Conservation (phyloP, 495 filamentous ascomycete genomes). For the Daldinia childiae region DNA sequence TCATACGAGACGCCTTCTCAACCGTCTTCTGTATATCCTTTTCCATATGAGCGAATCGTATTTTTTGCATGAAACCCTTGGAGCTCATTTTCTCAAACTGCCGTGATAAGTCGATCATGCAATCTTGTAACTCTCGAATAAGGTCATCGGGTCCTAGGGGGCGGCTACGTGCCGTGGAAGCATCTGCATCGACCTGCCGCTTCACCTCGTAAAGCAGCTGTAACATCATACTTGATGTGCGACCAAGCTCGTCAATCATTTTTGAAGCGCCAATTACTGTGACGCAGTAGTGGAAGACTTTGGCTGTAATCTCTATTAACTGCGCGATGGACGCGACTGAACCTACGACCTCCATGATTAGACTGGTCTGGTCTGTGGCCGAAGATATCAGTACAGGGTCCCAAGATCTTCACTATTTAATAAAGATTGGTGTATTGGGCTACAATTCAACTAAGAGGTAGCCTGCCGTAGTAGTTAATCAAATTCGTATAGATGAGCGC, state of each 20-base stretch:
- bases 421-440: background rate
- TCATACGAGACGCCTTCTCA: conserved; percentile 31
- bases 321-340: conserved; percentile 38
- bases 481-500: background rate
- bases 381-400: background rate
- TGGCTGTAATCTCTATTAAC: conserved; percentile 29
- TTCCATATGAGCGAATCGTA: conserved; percentile 31
- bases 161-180: background rate
- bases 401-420: background rate
- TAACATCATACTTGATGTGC: conserved; percentile 30
- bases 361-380: background rate
- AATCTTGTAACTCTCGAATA: conserved; percentile 21
- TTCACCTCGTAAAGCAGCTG: conserved; percentile 35
- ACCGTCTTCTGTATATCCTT: conserved; percentile 39
- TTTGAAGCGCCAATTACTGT: conserved; percentile 28
- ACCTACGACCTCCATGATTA: conserved; percentile 31
- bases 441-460: background rate
- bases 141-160: conserved; percentile 26
- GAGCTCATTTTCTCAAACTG: conserved; percentile 31
- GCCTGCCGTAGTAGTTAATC: background rate
- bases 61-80: conserved; percentile 18
- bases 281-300: conserved; percentile 32
- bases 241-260: conserved; percentile 34
- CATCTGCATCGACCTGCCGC: conserved; percentile 9
- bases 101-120: conserved; percentile 19